Conservation (phyloP, 2,329 filamentous ascomycete genomes). For the Coniochaeta pulveracea region DNA sequence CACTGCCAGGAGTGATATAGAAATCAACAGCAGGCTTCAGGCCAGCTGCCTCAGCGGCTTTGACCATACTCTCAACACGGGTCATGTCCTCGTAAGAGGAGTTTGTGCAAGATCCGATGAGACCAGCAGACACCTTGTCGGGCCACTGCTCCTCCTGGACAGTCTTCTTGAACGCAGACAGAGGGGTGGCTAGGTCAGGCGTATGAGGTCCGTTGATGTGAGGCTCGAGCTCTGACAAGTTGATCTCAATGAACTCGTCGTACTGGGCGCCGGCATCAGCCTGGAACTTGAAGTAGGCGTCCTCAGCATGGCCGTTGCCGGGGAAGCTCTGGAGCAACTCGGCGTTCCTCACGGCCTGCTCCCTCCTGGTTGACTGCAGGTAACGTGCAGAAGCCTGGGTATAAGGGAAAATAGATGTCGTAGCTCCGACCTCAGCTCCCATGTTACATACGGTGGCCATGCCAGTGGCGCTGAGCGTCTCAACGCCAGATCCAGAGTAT, state of each 20-base stretch:
- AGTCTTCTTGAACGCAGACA: constrained; percentile 79
- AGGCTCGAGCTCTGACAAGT: constrained; percentile 82
- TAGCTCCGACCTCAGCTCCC: constrained; percentile 88
- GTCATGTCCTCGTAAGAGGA: constrained; percentile 99
- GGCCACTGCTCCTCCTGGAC: constrained; percentile 85
- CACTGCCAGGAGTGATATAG: constrained; percentile 92
- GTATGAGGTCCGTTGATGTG: constrained; percentile 97
- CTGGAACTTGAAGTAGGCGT: constrained; percentile 51
- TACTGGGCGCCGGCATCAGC: constrained; percentile 79
- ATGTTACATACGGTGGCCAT: constrained; percentile 91
- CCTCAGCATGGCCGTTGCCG: constrained; percentile 28
- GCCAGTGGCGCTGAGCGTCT: constrained; percentile 81
- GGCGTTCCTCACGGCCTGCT: constrained; percentile 57
- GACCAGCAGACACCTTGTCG: constrained; percentile 75
- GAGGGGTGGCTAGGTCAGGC: constrained; percentile 83
- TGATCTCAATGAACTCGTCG: constrained; percentile 81
- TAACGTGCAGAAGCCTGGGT: constrained; percentile 76
- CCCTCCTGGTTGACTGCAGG: constrained; percentile 71
- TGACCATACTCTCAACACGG: constrained; percentile 81
- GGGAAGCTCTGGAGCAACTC: constrained; percentile 46
- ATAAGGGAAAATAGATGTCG: constrained; percentile 90
- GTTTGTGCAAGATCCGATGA: constrained; percentile 98
- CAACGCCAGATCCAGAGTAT: constrained; percentile 82
- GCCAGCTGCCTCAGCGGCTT: constrained; percentile 81
- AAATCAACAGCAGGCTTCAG: constrained; percentile 83